Base-by-base conservation (phyloP, 2,329 filamentous ascomycete species). In the Cladophialophora carrionii region DNA sequence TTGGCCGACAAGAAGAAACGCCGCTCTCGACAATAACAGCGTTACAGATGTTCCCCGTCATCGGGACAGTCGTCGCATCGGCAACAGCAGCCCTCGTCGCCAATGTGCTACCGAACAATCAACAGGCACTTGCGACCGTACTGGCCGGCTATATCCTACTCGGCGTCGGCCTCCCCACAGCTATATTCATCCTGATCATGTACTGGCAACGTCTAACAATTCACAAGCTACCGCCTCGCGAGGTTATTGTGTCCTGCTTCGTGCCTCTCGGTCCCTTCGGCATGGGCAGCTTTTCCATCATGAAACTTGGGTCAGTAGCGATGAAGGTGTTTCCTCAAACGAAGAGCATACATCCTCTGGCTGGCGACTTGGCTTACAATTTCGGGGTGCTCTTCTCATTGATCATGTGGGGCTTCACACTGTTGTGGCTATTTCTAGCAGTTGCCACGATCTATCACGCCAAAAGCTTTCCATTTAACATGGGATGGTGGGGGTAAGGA, bases 121-220 rank as follows among this genome's bases (percentile, higher is more conserved):
- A 81, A 82, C 1, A 80, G 86, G 86, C 85, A 7, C 77, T 89
- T 10, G 83, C 82, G 63, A 91, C 88, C 0, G 73, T 90, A 22
- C 76, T 90, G 29, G 78, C 79, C n/a, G 88, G 84, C 31, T 91
- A 91, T 73, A 78, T 90, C 24, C 83, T 91, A 62, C 90, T 87
- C 87, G 88, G 88, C 0, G 84, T 88, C 3, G 61, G 64, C 32
- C 31, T 66, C 9, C 83, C 84, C 0, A 76, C 90, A 52, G 84
- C 87, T 0, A 80, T 88, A 73, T 84, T 85, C 69, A 83, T 90
- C 9, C 80, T 90, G 53, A 85, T 84, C 8, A 83, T 90, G 54
- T 91, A 91, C 76, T 88, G 90, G 68, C 85, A 88, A 63, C 85
- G 88, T 14, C 79, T 91, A 34, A 86, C 84, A 2, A 74, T 90